Percentiles rank a stretch among this genome's conserved stretches.
Conservation (phyloP, 2,329 filamentous ascomycete genomes). For the Neospermospora avenae region DNA sequence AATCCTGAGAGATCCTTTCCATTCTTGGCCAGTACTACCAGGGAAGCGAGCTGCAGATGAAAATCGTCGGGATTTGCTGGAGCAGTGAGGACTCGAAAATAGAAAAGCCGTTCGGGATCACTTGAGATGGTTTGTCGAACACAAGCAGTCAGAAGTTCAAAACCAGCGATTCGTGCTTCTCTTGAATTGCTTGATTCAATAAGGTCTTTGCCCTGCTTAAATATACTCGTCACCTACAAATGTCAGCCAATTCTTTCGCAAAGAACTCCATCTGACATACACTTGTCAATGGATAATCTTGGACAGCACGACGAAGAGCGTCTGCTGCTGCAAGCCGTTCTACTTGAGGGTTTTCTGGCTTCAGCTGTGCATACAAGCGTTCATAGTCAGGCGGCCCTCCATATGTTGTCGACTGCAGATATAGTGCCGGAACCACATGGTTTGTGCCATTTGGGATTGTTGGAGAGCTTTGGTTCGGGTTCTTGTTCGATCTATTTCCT, state of each 20-base stretch:
- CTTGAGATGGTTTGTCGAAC: conserved; percentile 60
- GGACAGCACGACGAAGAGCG: conserved; percentile 52
- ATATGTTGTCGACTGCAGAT: conserved; percentile 36
- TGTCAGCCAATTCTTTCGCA: conserved; percentile 5
- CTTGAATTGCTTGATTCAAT: conserved; percentile 55
- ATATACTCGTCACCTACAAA: conserved; percentile 44
- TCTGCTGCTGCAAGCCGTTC: conserved; percentile 57
- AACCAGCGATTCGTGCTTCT: conserved; percentile 56
- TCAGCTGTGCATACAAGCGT: conserved; percentile 53
- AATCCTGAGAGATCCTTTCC: conserved; percentile 64
- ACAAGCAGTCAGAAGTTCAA: conserved; percentile 63
- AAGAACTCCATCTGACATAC: conserved; percentile 21
- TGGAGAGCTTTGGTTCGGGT: conserved; percentile 39
- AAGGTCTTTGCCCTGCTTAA: conserved; percentile 63
- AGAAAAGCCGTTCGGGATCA: conserved; percentile 64
- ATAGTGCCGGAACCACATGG: conserved; percentile 35
- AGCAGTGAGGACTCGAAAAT: conserved; percentile 59
- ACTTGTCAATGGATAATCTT: conserved; percentile 52
- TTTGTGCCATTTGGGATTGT: conserved; percentile 42
- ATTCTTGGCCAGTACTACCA: conserved; percentile 58
- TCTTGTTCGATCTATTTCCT: conserved; percentile 50
- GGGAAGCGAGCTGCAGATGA: conserved; percentile 60
- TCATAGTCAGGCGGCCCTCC: conserved; percentile 51
- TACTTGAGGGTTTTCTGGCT: conserved; percentile 45
- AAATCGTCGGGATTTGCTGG: conserved; percentile 60